Evolutionary conservation across 202 grass and related monocot genomes (phyloP), one percentile per base, ranked within the genome.

Genomic region (Cymbopogon flexuosus): DNA sequence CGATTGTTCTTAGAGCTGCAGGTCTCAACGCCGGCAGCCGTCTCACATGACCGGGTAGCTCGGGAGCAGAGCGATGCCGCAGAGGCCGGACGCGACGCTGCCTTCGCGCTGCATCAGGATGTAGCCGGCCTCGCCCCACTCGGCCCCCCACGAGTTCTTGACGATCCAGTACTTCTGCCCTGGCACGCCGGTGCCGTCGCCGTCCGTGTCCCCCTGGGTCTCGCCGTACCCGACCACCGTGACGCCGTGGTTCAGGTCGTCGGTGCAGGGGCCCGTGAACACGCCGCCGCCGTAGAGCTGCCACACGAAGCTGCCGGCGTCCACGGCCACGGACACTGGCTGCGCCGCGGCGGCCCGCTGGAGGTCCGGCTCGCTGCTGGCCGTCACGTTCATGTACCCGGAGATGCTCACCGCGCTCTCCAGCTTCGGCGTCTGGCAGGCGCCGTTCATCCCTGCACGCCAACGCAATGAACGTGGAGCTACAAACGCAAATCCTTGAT

Each of bases 281-380:
- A 97, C 78, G 27, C 90, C 93, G 9, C 77, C 16, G 1, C 70
- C 78, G 81, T 97, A 97, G 77, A 97, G 85, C 84, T 93, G 93
- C 35, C 86, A 97, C 43, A 80, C 65, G 68, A 87, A 86, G 3
- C 88, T 70, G 16, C 84, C 62, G 21, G 81, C 90, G 65, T 97
- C 90, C 2, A 97, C 81, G 68, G 90, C 88, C 24, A 86, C 93
- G 35, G 86, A 93, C 49, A 97, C 86, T 1, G 90, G 90, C 84
- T 93, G 93, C 75, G 18, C 41, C 5, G 72, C 90, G 0, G 84
- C 90, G 15, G 88, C 93, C 9, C 68, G 41, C 30, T 81, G 59
- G 22, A 97, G 81, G 23, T 65, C 83, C 3, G 87, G 41, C 84
- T 97, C 88, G 65, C 70, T 80, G 59, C 75, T 84, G 59, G 65